Evolutionary conservation across 352 stramenopile species (phyloP), one percentile per base, ranked within the genome.

Genomic region (Globisporangium spinosum): DNA sequence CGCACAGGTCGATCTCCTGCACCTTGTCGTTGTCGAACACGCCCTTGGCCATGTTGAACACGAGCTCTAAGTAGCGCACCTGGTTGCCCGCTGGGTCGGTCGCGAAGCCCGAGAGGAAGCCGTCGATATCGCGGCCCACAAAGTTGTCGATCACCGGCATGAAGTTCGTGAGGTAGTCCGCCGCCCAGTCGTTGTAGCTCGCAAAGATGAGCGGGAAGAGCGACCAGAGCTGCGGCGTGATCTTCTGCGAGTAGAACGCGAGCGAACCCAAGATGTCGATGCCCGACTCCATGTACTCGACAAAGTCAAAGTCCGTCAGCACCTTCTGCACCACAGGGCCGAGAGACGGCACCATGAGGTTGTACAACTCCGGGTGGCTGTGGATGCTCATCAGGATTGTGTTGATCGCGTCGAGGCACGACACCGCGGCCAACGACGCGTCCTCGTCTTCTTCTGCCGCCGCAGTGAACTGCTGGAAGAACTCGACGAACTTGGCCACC

Each of bases 241-340:
- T 95, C 69, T 91, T 87, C 9, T 92, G 77, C 71, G 90, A 94
- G 83, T 98, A 98, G 70, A 98, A 99, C 20, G 96, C 98, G 29
- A 99, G 75, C 72, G 97, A 98, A 35, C 93, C 97, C 49, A 99
- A 77, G 40, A 98, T 98, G 70, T 99, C 96, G 25, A 99, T 80
- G 12, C 88, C 94, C 68, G 92, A 97, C 75, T 99, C 97, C 73
- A 99, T 91, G 83, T 98, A 99, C 80, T 99, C 97, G 68, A 98
- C 91, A 68, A 95, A 98, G 71, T 99, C 94, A 67, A 98, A 95
- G 71, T 98, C 94, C 29, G 90, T 94, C 54, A 99, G 85, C 65
- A 99, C 96, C 71, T 94, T 93, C 73, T 98, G 91, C n/a, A 99
- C 87, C 10, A 98, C 90, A 12, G 95, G 97, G 7, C 90, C 88